Evolutionary conservation across 345 rosid species (phyloP), one percentile per base, ranked within the genome.

Genomic region (Bruguiera sexangula): DNA sequence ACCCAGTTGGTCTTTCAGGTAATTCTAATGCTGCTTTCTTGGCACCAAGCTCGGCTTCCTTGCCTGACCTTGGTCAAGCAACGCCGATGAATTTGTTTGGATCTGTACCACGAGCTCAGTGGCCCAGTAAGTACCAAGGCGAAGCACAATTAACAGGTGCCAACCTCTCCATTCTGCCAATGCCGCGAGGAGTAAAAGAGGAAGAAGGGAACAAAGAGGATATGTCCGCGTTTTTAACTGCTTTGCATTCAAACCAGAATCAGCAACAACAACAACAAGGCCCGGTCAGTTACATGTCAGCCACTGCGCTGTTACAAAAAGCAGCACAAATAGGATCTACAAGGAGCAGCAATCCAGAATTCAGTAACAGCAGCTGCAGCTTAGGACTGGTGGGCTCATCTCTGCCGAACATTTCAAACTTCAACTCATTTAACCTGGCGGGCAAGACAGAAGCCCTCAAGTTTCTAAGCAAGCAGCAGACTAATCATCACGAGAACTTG

Each of bases 281-380:
- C 26, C 4, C 65, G 22, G 19, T 46, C 37, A 69, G 82, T 57
- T 82, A 86, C 77, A 87, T 87, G 91, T 89, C 97, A 24, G 96
- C 97, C 27, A 91, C 97, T 15, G 89, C 96, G 16, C 84, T 91
- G 62, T 66, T 91, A 65, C 97, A 89, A 37, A 89, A 80, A 78
- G 97, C 97, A 1, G 96, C 90, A 13, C 93, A 91, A 73, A 84
- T 87, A 87, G 97, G 97, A 18, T 87, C 92, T 7, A 87, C 91
- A 27, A 84, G 87, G 75, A 80, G 84, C 82, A 81, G 83, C 80
- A 81, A 68, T 65, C 72, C 76, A 10, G 8, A 76, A 30, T 36
- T 75, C 34, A 50, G 21, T 29, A 31, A 52, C 50, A 70, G 27
- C 32, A 61, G 63, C 27, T 50, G 66, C 13, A 75, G 72, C n/a